Evolutionary conservation across 371 early-diverging fungal genomes (phyloP).

Genomic region (Blakeslea trispora): DNA sequence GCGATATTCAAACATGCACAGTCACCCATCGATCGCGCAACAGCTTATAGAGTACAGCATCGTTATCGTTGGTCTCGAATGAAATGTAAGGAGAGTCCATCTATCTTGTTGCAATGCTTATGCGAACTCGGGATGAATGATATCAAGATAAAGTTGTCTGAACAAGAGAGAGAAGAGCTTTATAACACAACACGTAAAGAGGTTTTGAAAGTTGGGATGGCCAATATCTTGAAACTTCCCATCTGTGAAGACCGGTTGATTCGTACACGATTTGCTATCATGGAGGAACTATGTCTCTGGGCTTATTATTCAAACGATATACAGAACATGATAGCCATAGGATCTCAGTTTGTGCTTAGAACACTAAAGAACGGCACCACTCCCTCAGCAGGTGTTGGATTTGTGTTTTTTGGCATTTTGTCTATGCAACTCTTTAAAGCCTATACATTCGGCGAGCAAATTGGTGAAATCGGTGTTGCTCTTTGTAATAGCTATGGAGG

Average conservation of each 20-base stretch:
- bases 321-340: constrained; percentile 34
- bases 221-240: constrained; percentile 34
- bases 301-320: constrained; percentile 43
- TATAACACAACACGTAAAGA: constrained; percentile 34
- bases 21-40: constrained; percentile 45
- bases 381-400: constrained; percentile 47
- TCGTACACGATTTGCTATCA: constrained; percentile 39
- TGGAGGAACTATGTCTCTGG: constrained; percentile 51
- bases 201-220: constrained; percentile 36
- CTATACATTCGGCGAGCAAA: constrained; percentile 45
- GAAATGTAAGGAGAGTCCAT: constrained; percentile 33
- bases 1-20: constrained; percentile 39
- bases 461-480: constrained; percentile 42
- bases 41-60: constrained; percentile 47
- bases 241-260: constrained; percentile 42
- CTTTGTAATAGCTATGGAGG: constrained; percentile 45
- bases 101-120: constrained; percentile 41
- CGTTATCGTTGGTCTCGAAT: constrained; percentile 39
- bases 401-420: constrained; percentile 49
- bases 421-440: constrained; percentile 43
- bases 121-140: constrained; percentile 43
- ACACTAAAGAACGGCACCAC: constrained; percentile 42
- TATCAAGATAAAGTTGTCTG: constrained; percentile 25
- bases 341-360: constrained; percentile 31
- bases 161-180: constrained; percentile 25